Base-by-base conservation (phyloP, 441 rosid genomes). In the Eutrema salsugineum region DNA sequence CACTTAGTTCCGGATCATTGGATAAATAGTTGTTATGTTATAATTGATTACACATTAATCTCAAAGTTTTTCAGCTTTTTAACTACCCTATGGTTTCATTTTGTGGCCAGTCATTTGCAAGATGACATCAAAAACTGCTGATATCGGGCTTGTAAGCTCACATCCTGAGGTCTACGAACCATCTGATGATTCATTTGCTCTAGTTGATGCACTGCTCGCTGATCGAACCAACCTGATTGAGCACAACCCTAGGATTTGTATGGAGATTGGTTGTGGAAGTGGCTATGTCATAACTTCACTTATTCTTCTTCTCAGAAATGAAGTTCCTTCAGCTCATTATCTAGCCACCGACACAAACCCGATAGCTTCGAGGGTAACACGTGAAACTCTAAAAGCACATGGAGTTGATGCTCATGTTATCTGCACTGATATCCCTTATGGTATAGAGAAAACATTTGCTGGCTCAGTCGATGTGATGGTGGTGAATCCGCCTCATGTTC, bases 401-500 rank as follows among this genome's bases (percentile, higher is more conserved):
- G 83, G 85, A 30, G 87, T 91, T 28, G 39, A 82, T 51, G 94
- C 95, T 0, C 95, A 95, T 74, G 77, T 95, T 73, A 33, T 95
- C 59, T 60, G 77, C 58, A 77, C 88, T 0, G 82, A 89, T 79
- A 81, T 93, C 36, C 95, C 88, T 19, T 84, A 87, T 4, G 86
- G 90, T 16, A 44, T 89, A 49, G 95, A 87, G 62, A 78, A 72
- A 14, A 86, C 86, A 32, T 76, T 89, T 3, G 82, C 82, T 51
- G 91, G 97, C n/a, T 63, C 68, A 33, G 87, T 95, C 8, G 99
- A 95, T 65, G 89, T 95, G 47, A 82, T 95, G 60, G 94, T 91
- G 49, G 99, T 95, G 75, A 95, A 95, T 75, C 98, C 97, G 4
- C 99, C 99, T 46, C 93, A 93, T 54, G 98, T 93, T 42, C 96